These are phyloP conservation scores for Ampelomyces quisqualis DNA, from an alignment of 2,329 filamentous ascomycete genomes.

Conservation along the genomic window DNA sequence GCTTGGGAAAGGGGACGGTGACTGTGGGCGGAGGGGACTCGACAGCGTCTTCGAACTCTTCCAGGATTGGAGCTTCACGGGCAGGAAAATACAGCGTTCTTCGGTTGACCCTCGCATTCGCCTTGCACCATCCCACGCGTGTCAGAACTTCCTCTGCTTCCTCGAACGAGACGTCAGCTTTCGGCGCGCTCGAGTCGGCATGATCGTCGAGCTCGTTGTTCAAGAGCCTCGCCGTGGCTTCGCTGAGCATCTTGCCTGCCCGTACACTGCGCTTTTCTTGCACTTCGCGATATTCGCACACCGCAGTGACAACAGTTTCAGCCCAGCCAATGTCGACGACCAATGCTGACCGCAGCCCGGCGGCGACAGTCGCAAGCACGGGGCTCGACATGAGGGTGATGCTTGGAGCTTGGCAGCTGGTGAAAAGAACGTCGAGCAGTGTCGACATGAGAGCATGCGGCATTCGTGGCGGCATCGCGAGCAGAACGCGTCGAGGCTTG, in stretches of 20 bases:
- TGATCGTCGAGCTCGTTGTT: conserved; percentile 47
- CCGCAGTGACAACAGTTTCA: conserved; percentile 79
- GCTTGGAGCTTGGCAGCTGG: conserved; percentile 73
- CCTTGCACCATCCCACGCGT: conserved; percentile 74
- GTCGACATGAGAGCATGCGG: conserved; percentile 77
- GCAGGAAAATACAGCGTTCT: conserved; percentile 38
- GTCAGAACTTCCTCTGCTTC: conserved; percentile 78
- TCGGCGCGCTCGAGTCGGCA: conserved; percentile 24
- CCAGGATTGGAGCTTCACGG: conserved; percentile 42
- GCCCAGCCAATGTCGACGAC: conserved; percentile 91
- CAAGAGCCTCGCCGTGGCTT: conserved; percentile 67
- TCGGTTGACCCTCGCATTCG: conserved; percentile 31
- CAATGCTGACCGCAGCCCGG: conserved; percentile 81
- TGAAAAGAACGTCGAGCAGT: conserved; percentile 75
- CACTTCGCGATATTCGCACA: conserved; percentile 90
- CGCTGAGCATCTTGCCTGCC: conserved; percentile 70
- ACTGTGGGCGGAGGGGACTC: conserved; percentile 36
- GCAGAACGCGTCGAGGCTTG: conserved; percentile 69
- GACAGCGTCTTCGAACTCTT: conserved; percentile 47
- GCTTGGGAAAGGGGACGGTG: conserved; percentile 37
- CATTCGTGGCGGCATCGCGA: conserved; percentile 75
- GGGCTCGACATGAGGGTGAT: conserved; percentile 79
- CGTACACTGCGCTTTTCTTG: conserved; percentile 68
- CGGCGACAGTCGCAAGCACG: conserved; percentile 71
- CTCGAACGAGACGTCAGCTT: conserved; percentile 57